Base-by-base conservation (phyloP, 2,329 filamentous ascomycete genomes). In the Parascedosporium putredinis region DNA sequence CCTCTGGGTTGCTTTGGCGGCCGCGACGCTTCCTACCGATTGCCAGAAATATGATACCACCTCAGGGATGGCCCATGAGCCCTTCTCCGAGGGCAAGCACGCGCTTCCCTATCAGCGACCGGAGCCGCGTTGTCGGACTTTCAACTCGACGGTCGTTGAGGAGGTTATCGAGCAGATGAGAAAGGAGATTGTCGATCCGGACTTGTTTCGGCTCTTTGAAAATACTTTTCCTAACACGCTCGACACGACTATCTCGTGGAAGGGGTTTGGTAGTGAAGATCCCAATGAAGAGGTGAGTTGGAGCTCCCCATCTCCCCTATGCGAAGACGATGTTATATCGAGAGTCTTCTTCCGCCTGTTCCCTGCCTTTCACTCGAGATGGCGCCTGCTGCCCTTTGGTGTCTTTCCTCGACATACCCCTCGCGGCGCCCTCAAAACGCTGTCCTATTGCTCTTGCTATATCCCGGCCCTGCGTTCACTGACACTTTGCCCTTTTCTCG, bases 71-170 rank as follows among this genome's bases (percentile, higher is more conserved):
- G 55, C 54, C 18, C 85, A 90, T 62, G 68, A 74, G 29, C 90
- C 91, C 1, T 81, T 82, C 58, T 93, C 87, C 55, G 67, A 76
- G 16, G 90, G 91, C 8, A 79, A 79, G 6, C 76, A 91, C 61
- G 72, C 78, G 51, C 79, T 95, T 6, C 84, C 88, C 1, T 94
- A 78, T 63, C 88, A 93, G 69, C 79, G 91, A 25, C 90, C 91
- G 1, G 75, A 75, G 2, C 70, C 76, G 50, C 75, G 78, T 58
- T 96, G 90, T 63, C 84, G 90, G 47, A 94, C 87, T 1, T 94
- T 93, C 70, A 78, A 79, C 54, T 86, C 87, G 2, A 75, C 81
- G 2, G 74, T 81, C 6, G 86, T 95, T 4, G 91, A 96, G 62
- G 70, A 81, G 49, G 77, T 86, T 40, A 87, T 96, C 52, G 50